Evolutionary conservation across 176 grass and related monocot species (phyloP).

Genomic region (Cenchrus purpureus): DNA sequence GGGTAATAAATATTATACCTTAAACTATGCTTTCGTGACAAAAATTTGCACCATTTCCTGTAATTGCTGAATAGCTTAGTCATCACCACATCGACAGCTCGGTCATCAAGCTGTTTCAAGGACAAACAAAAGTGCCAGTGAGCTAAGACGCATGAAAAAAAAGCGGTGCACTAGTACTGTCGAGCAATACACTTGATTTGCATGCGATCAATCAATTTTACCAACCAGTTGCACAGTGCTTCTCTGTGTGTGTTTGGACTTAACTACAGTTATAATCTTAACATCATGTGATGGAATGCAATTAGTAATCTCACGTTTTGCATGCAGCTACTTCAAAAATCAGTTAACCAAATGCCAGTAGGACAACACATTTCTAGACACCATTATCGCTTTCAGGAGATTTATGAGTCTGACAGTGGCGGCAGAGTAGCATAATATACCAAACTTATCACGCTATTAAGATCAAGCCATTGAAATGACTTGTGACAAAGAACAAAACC

Average conservation of each 20-base stretch:
- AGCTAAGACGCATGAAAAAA: conserved; percentile 24
- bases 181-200: conserved; percentile 8
- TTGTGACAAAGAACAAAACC: conserved; percentile 59
- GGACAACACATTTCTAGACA: not conserved
- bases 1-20: conserved; percentile 46
- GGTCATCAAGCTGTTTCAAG: conserved; percentile 82
- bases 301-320: not conserved
- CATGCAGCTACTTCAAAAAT: not conserved
- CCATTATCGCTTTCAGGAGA: conserved; percentile 7
- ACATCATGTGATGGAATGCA: not conserved
- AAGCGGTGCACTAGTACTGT: conserved; percentile 18
- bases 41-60: conserved; percentile 94
- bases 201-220: not conserved
- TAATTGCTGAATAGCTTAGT: conserved; percentile 95
- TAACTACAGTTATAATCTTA: conserved; percentile 1
- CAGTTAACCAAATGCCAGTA: conserved; percentile 21
- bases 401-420: conserved; percentile 13
- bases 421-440: conserved; percentile 1
- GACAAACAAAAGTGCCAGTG: conserved; percentile 22
- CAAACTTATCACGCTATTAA: not conserved
- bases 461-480: conserved; percentile 38
- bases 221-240: not conserved
- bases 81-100: conserved; percentile 82
- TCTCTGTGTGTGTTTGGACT: conserved; percentile 18
- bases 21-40: conserved; percentile 87